Conservation (phyloP, 345 rosid genomes). For the Eutrema heterophyllum region DNA sequence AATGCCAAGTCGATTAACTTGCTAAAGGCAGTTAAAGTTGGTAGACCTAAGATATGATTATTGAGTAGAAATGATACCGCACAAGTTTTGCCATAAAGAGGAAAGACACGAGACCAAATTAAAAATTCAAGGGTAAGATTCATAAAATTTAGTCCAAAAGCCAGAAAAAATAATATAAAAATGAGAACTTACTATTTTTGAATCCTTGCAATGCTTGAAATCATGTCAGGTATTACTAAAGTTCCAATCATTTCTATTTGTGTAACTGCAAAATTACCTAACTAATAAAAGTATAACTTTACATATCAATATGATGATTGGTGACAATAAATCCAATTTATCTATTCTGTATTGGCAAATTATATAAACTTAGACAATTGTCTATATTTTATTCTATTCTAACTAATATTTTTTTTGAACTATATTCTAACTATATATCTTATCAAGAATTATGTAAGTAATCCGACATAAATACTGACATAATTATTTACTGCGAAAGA, state of each 20-base stretch:
- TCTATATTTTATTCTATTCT: neutral
- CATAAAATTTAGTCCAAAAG: conserved; percentile 15
- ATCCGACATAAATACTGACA: neutral
- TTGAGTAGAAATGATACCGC: neutral
- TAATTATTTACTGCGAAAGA: too few relatives aligned
- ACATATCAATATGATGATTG: neutral
- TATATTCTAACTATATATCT: neutral
- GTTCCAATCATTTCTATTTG: conserved; percentile 19
- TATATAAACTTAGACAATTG: neutral
- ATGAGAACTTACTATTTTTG: conserved; percentile 5
- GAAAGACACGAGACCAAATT: conserved; percentile 2
- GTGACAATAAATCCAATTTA: neutral
- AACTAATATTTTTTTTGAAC: too few relatives aligned
- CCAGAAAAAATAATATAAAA: neutral
- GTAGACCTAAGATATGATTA: conserved; percentile 15
- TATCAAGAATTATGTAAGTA: neutral
- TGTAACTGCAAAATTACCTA: conserved; percentile 25
- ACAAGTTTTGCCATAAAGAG: conserved; percentile 23
- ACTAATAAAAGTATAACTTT: conserved; percentile 1
- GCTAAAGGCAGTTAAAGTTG: conserved; percentile 1
- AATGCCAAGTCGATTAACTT: neutral
- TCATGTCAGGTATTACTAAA: conserved; percentile 10
- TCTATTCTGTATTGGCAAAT: neutral
- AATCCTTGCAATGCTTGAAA: conserved; percentile 10
- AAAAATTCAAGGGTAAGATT: neutral